Base-by-base conservation (phyloP, 1,284 basidiomycete species). In the Meira nashicola region DNA sequence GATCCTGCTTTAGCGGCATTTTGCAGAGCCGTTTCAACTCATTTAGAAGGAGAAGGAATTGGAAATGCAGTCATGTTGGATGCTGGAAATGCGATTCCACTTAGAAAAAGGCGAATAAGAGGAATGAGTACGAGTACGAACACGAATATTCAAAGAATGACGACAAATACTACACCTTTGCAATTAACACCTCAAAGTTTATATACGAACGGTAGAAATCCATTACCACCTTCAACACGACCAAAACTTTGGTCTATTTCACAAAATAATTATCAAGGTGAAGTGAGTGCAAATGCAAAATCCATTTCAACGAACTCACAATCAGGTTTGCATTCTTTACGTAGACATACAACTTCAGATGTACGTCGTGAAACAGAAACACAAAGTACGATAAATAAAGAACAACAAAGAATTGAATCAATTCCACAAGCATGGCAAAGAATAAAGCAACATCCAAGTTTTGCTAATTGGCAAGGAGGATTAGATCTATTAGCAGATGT, bases 401-500 rank as follows among this genome's bases (percentile, higher is more conserved):
- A 43, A 43, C 40, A 21, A 25, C 6, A 9, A 48, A 23, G 46
- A 5, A 48, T 33, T 8, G 28, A 33, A 33, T 4, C 28, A 33
- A 33, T 48, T 25, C 71, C 76, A 4, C 60, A 64, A 3, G 76
- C 74, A 6, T 77, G 70, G 60, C 59, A 60, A 25, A 66, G 70
- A 51, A 70, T 77, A 10, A 72, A 73, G 14, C 62, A 62, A n/a
- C 76, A 77, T 39, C 74, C 74, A 8, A 64, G 65, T 41, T 77
- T 74, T 60, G 55, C 62, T 2, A 60, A 65, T 40, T 74, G 66
- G 60, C 58, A 63, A 37, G 74, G 71, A 10, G 74, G 76, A 2
- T 59, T 76, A n/a, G 66, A 71, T 17, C 59, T 76, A 17, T 69
- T 77, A 14, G 76, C 76, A 8, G 74, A 76, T 25, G 71, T 77